phyloP scores from a whole-genome alignment of 2,329 filamentous ascomycete species.

The Diplodia scrobiculata region DNA sequence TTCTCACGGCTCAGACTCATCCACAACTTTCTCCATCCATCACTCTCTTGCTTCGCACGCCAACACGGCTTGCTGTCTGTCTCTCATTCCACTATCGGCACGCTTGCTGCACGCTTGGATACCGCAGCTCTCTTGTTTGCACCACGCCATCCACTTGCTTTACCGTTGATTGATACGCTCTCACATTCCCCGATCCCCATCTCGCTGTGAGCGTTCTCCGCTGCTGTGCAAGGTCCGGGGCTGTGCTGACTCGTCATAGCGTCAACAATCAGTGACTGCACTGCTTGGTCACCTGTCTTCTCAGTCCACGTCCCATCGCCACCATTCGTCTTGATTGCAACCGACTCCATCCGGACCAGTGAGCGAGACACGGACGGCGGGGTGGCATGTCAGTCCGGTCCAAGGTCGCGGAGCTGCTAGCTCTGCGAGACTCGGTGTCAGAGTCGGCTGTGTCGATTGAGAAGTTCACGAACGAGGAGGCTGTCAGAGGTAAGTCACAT shows the following conservation, averaged over 20 bases:
- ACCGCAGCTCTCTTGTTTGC: conserved; percentile 29
- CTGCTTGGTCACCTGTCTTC: not conserved
- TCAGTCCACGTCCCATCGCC: not conserved
- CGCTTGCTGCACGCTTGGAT: conserved; percentile 30
- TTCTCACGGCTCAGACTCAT: not conserved
- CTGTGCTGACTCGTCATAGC: not conserved
- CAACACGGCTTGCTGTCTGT: conserved; percentile 27
- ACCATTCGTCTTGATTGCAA: not conserved
- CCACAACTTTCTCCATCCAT: conserved; percentile 19
- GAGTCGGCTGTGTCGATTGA: conserved; percentile 49
- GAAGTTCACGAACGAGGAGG: conserved; percentile 47
- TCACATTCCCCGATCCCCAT: not conserved
- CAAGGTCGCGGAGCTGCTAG: conserved; percentile 48
- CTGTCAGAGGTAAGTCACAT: conserved; percentile 45
- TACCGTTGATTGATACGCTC: conserved; percentile 26
- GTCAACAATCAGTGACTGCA: not conserved
- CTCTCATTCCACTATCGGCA: conserved; percentile 29
- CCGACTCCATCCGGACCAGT: not conserved
- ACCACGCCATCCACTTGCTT: conserved; percentile 26
- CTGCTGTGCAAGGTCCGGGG: not conserved
- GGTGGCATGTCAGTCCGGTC: conserved; percentile 42
- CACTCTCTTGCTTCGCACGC: conserved; percentile 20
- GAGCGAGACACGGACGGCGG: conserved; percentile 14
- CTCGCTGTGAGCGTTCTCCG: not conserved
- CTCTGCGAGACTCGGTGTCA: conserved; percentile 46